Conservation (phyloP, 2,329 filamentous ascomycete genomes). For the Venturia asperata region DNA sequence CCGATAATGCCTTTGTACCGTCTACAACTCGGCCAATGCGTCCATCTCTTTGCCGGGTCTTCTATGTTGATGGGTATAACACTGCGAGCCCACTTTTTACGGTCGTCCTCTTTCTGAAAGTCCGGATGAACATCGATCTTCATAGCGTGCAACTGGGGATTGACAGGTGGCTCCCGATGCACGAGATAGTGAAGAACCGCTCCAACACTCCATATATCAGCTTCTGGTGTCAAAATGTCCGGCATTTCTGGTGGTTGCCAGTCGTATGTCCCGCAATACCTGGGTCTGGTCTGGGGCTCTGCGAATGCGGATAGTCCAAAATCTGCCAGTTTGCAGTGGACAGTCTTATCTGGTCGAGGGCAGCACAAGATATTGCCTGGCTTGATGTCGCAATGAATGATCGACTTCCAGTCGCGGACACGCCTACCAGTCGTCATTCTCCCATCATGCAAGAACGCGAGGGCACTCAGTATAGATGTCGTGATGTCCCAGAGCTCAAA, state of each 20-base stretch:
- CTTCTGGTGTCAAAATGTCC: neutral
- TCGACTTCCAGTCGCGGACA: neutral
- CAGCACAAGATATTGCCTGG: neutral
- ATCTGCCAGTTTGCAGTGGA: neutral
- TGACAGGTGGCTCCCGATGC: slow-evolving; percentile 13
- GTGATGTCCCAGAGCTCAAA: slow-evolving; percentile 11
- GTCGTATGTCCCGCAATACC: slow-evolving; percentile 5
- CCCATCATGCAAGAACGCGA: slow-evolving; percentile 5
- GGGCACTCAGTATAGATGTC: neutral
- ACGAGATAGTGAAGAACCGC: slow-evolving; percentile 19
- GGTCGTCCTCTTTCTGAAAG: neutral
- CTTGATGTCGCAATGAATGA: slow-evolving; percentile 12
- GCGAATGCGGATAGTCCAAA: neutral
- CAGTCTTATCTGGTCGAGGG: neutral
- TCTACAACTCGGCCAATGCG: neutral
- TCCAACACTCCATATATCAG: slow-evolving; percentile 19
- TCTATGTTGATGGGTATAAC: slow-evolving; percentile 2
- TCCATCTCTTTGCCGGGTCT: neutral
- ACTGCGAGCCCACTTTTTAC: neutral
- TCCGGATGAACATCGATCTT: neutral
- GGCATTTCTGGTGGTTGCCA: slow-evolving; percentile 19
- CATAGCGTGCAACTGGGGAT: neutral
- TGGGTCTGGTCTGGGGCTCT: neutral
- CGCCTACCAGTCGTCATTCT: neutral
- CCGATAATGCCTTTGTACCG: neutral